Evolutionary conservation across 2,329 filamentous ascomycete species (phyloP), one percentile per base, ranked within the genome.

Genomic region (Pestalotiopsis fici): DNA sequence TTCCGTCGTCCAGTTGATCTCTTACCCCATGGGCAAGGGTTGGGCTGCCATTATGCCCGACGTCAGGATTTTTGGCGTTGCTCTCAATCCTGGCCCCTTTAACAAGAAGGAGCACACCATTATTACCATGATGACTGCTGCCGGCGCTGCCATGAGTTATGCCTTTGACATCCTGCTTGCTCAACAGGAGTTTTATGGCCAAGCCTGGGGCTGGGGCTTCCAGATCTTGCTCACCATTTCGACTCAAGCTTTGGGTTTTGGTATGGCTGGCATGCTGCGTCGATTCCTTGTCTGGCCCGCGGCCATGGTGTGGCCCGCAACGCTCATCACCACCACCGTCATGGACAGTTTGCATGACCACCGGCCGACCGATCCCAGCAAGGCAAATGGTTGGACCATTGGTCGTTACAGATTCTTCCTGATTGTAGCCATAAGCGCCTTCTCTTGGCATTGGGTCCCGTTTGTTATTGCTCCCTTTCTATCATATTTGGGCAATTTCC

Each of bases 301-400:
- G 2, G 84, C 87, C 64, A 90, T 90, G 88, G 86, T 91, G 64
- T 91, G 88, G 88, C 88, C 88, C 1, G 82, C 84, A 23, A 84
- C 86, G 25, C 79, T 85, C 39, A 86, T 90, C 73, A 91, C 89
- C 73, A 83, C 85, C 54, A 83, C 88, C 2, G 82, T 92, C 43
- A 90, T 91, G 75, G 85, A 89, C 73, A 86, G 88, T 2, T 82
- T 93, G 54, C 90, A 93, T 75, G 89, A 92, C 71, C 85, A 86
- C 71, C 81, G 82, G 12, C 76, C 80, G 28, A 82, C 86, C 0
- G 84, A 89, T 69, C 86, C 88, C 2, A 71, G 78, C 2, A 79
- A 81, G 69, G 80, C 82, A 31, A 85, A 85, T 64, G 88, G 88
- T 39, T 91, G 89, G 89, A 82, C 73, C 35, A 85, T 91, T 47